These are phyloP conservation scores for Cadophora luteo-olivacea DNA, from an alignment of 2,329 filamentous ascomycete species.

Conservation along the genomic window DNA sequence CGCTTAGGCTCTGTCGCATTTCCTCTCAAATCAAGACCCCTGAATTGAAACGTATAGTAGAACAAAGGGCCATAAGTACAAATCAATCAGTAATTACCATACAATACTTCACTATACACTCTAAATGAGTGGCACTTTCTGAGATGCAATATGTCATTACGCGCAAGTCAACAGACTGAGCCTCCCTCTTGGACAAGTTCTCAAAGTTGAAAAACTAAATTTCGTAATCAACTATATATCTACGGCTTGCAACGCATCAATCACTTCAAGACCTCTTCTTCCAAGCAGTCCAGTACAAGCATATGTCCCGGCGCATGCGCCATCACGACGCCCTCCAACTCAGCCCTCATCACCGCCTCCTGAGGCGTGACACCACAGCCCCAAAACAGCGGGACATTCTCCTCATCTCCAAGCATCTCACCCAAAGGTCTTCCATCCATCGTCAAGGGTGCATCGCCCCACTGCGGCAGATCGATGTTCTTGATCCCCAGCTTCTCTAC, in stretches of 20 bases:
- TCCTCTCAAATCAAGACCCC: not conserved
- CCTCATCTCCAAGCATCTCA: slow-evolving; percentile 38
- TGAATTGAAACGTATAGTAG: not conserved
- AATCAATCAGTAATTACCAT: not conserved
- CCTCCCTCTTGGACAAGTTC: not conserved
- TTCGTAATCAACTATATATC: not conserved
- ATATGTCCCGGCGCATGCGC: slow-evolving; percentile 68
- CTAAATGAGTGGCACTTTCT: not conserved
- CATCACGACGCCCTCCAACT: slow-evolving; percentile 61
- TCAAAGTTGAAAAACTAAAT: not conserved
- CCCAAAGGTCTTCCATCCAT: slow-evolving; percentile 48
- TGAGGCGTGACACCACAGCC: slow-evolving; percentile 72
- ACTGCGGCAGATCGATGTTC: slow-evolving; percentile 60
- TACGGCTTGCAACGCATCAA: not conserved
- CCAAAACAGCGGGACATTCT: slow-evolving; percentile 63
- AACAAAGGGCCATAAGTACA: not conserved
- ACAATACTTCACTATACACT: not conserved
- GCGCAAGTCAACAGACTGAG: not conserved
- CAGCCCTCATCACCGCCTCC: slow-evolving; percentile 64
- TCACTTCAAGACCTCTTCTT: not conserved
- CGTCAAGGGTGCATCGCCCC: slow-evolving; percentile 57
- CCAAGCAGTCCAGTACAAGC: slow-evolving; percentile 46
- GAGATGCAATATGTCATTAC: not conserved
- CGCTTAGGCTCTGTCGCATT: not conserved
- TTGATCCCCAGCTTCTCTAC: slow-evolving; percentile 58